These are phyloP conservation scores for Monosporascus ibericus DNA, from an alignment of 2,329 filamentous ascomycete species.

Conservation along the genomic window DNA sequence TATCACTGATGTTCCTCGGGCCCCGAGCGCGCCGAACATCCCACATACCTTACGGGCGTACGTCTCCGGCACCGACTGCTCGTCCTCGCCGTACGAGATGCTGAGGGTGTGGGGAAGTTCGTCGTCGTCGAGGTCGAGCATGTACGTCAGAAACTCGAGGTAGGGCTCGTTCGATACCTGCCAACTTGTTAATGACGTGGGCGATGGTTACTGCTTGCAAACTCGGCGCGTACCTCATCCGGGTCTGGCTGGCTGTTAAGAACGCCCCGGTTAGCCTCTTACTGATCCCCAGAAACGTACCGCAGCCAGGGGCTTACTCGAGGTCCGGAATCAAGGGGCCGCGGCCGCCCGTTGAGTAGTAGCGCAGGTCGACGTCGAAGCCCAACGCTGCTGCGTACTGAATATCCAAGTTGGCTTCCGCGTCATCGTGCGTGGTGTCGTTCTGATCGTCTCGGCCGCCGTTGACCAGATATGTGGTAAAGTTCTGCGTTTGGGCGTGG, in stretches of 20 bases:
- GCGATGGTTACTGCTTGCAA: not conserved
- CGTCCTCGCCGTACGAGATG: constrained; percentile 19
- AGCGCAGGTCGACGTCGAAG: constrained; percentile 43
- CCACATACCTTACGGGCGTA: constrained; percentile 22
- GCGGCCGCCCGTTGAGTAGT: constrained; percentile 49
- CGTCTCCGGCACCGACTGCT: constrained; percentile 18
- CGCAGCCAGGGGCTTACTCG: constrained; percentile 22
- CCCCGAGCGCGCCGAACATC: constrained; percentile 21
- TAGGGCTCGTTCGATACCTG: constrained; percentile 18
- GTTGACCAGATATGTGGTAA: constrained; percentile 50
- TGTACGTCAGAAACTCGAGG: constrained; percentile 21
- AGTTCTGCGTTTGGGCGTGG: constrained; percentile 43
- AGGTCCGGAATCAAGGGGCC: constrained; percentile 45
- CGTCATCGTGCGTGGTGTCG: constrained; percentile 30
- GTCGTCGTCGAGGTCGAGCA: constrained; percentile 14
- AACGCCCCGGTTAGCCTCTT: not conserved
- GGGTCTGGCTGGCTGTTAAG: constrained; percentile 15
- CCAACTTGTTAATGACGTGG: not conserved
- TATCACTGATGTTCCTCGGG: constrained; percentile 20
- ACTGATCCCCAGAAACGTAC: not conserved
- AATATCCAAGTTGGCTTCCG: constrained; percentile 54
- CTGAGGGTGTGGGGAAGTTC: constrained; percentile 21
- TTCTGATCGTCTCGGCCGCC: constrained; percentile 45
- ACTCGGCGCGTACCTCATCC: constrained; percentile 1
- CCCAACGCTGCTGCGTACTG: constrained; percentile 48